A percentile compares a stretch with the other conserved stretches of the same genome.
Evolutionary conservation across 1,284 basidiomycete species (phyloP).

Genomic region (Laetiporus sulphureus): DNA sequence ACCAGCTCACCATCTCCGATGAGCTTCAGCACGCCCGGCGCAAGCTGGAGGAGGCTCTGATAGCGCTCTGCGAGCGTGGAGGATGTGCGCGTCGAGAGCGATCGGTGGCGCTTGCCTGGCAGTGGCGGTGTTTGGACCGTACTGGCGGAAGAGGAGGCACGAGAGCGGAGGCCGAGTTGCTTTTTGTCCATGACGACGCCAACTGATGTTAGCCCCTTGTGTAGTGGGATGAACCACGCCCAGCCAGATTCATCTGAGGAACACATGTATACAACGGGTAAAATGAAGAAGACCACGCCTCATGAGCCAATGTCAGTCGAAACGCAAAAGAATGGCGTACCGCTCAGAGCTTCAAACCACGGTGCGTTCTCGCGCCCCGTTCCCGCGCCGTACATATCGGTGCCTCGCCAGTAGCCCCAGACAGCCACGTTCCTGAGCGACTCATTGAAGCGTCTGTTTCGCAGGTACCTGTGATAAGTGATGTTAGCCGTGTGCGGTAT

Average conservation of each 20-base stretch:
- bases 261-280: neutral
- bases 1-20: constrained; percentile 39
- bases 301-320: neutral
- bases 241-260: constrained; percentile 67
- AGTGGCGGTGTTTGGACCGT: neutral
- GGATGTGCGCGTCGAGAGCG: constrained; percentile 18
- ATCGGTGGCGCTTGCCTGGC: constrained; percentile 8
- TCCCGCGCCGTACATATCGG: constrained; percentile 47
- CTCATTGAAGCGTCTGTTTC: constrained; percentile 61
- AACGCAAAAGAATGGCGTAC: constrained; percentile 27
- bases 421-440: constrained; percentile 67
- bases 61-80: constrained; percentile 34
- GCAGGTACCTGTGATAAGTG: constrained; percentile 39
- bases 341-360: constrained; percentile 63
- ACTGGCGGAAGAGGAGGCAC: constrained; percentile 23
- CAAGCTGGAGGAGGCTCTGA: constrained; percentile 32
- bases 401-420: constrained; percentile 69
- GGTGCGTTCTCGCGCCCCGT: constrained; percentile 49
- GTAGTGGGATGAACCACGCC: constrained; percentile 74
- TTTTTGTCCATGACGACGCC: constrained; percentile 68
- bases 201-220: constrained; percentile 60
- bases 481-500: no score
- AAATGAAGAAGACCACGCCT: neutral
- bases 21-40: constrained; percentile 46
- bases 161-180: constrained; percentile 23